Evolutionary conservation across 139 green algal species (phyloP).

Genomic region (Chlorella vulgaris): DNA sequence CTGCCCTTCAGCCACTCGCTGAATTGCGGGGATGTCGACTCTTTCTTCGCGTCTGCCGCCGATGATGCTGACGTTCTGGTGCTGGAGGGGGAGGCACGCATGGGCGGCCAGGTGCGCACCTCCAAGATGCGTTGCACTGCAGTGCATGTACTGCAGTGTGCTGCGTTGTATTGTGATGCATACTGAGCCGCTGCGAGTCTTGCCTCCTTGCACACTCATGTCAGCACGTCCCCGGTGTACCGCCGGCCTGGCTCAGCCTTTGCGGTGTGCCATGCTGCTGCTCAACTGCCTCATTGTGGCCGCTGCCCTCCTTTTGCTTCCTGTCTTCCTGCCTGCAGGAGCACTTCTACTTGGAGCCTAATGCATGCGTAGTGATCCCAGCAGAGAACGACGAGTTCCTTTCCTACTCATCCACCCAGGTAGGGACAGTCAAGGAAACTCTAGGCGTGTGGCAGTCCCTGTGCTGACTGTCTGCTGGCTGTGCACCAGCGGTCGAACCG

Average conservation of each 20-base stretch:
- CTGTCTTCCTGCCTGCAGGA: constrained; percentile 65
- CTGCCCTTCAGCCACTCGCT: constrained; percentile 55
- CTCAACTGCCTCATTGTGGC: not conserved
- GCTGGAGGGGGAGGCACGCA: constrained; percentile 61
- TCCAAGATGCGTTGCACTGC: no score
- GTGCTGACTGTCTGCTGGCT: not conserved
- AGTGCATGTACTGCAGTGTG: no score
- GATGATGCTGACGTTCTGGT: constrained; percentile 61
- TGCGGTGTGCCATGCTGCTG: not conserved
- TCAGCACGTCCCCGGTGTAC: no score
- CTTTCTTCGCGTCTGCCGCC: not conserved
- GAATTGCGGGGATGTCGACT: constrained; percentile 40
- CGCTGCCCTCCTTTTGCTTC: not conserved
- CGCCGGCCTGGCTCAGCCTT: no score
- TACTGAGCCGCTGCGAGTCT: no score
- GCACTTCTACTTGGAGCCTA: constrained; percentile 98
- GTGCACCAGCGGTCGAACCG: no score
- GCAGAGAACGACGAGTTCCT: constrained; percentile 86
- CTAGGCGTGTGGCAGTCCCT: no score
- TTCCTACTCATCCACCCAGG: constrained; percentile 82
- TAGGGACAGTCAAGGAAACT: no score
- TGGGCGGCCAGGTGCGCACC: constrained; percentile 76
- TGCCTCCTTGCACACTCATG: no score
- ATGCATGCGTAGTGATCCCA: constrained; percentile 79
- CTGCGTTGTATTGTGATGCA: no score